phyloP scores from a whole-genome alignment of 2,329 filamentous ascomycete species.

The Diplocarpon rosae region DNA sequence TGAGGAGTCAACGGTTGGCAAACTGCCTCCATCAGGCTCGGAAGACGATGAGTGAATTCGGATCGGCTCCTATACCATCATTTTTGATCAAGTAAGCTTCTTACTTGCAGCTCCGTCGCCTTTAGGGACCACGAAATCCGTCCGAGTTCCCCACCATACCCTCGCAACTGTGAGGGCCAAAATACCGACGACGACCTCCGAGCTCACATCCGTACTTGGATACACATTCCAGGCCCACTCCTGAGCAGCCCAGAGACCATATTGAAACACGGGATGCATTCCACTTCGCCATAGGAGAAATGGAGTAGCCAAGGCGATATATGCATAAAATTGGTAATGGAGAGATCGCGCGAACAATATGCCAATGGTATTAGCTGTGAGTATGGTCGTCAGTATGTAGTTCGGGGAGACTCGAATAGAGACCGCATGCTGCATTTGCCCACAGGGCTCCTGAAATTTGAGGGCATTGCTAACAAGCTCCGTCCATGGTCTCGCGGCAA shows the following conservation, averaged over 20 bases:
- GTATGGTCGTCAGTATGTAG: conserved; percentile 50
- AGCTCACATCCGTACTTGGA: conserved; percentile 55
- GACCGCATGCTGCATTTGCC: conserved; percentile 35
- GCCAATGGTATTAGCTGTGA: conserved; percentile 54
- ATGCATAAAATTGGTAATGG: conserved; percentile 68
- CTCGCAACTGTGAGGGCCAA: conserved; percentile 52
- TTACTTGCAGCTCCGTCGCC: conserved; percentile 20
- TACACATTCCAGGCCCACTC: conserved; percentile 69
- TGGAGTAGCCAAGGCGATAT: conserved; percentile 62
- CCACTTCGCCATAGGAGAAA: conserved; percentile 58
- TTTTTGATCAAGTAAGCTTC: conserved; percentile 14
- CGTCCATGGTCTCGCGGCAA: conserved; percentile 39
- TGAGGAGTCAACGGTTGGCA: conserved; percentile 70
- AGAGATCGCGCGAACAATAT: conserved; percentile 59
- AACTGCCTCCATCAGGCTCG: conserved; percentile 73
- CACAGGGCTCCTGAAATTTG: conserved; percentile 26
- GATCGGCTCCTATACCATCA: too few species aligned
- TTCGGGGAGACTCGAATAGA: conserved; percentile 41
- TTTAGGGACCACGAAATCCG: conserved; percentile 23
- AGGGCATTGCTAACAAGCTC: conserved; percentile 30
- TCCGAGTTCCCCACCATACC: conserved; percentile 29
- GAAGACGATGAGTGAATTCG: conserved; percentile 41
- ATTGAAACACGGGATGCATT: conserved; percentile 46
- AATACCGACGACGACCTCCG: conserved; percentile 56
- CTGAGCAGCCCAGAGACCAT: conserved; percentile 50